Conservation (phyloP, 2,329 filamentous ascomycete species). For the Drechslera avenae region DNA sequence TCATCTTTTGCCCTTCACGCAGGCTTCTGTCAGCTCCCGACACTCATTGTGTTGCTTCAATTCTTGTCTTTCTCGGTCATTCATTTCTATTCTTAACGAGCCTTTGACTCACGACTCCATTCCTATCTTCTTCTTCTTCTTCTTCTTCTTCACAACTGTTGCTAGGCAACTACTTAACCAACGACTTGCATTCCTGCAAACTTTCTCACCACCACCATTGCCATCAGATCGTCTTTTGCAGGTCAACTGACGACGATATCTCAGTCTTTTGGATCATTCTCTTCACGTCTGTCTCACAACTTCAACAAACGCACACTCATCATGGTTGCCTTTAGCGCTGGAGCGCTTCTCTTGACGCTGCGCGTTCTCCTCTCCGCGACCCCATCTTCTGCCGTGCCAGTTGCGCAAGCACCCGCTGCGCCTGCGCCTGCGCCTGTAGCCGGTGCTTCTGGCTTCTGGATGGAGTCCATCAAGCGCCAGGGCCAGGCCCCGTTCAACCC, state of each 20-base stretch:
- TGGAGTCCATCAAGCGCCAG: conserved; percentile 70
- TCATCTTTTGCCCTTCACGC: conserved; percentile 36
- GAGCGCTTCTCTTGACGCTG: conserved; percentile 46
- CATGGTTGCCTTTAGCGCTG: conserved; percentile 47
- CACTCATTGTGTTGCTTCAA: conserved; percentile 35
- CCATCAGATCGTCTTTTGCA: conserved; percentile 30
- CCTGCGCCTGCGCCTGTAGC: conserved; percentile 22
- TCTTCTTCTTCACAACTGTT: conserved; percentile 25
- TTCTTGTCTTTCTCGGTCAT: conserved; percentile 42
- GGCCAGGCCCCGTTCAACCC: conserved; percentile 69
- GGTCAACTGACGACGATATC: conserved; percentile 35
- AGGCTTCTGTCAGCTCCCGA: conserved; percentile 37
- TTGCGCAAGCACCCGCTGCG: conserved; percentile 30
- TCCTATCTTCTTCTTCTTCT: too few relatives aligned
- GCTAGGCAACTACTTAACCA: conserved; percentile 24
- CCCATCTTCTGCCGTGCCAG: conserved; percentile 36
- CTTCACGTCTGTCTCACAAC: conserved; percentile 21
- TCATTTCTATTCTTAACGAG: conserved; percentile 33
- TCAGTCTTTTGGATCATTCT: conserved; percentile 28
- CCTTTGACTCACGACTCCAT: conserved; percentile 18
- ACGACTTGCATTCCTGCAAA: conserved; percentile 16
- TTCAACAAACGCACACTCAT: conserved; percentile 33
- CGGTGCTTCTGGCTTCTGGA: conserved; percentile 65
- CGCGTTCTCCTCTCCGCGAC: conserved; percentile 42
- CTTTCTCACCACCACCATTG: conserved; percentile 17